Conservation (phyloP, 179 eudicot species). For the Patellifolia procumbens region DNA sequence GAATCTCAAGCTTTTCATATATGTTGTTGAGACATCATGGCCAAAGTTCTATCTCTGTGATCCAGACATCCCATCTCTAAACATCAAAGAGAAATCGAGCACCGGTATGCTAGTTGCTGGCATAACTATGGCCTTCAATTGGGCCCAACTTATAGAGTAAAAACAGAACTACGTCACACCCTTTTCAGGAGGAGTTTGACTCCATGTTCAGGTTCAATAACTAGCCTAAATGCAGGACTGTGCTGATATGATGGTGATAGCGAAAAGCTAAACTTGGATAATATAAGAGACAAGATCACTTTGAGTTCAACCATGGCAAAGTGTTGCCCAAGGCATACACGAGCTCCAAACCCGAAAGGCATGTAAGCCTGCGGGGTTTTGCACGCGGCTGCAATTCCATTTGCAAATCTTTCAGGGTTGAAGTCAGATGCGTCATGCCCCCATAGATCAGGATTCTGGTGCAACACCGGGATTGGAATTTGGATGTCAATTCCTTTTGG, state of each 20-base stretch:
- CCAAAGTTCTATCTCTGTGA: too few relatives aligned
- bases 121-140: not conserved
- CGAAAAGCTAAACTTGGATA: slow-evolving; percentile 54
- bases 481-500: slow-evolving; percentile 63
- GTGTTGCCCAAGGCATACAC: slow-evolving; percentile 61
- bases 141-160: not conserved
- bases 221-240: slow-evolving; percentile 58
- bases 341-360: slow-evolving; percentile 61
- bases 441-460: slow-evolving; percentile 57
- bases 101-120: not conserved
- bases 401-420: slow-evolving; percentile 61
- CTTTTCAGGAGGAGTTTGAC: slow-evolving; percentile 42
- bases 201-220: slow-evolving; percentile 64
- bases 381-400: slow-evolving; percentile 58
- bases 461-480: slow-evolving; percentile 52
- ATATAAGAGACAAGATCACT: slow-evolving; percentile 42
- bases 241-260: slow-evolving; percentile 60
- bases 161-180: slow-evolving; percentile 21
- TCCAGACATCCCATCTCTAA: too few relatives aligned
- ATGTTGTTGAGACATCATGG: too few relatives aligned
- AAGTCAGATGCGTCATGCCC: slow-evolving; percentile 56
- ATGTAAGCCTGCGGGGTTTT: slow-evolving; percentile 55
- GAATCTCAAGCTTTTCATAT: too few relatives aligned
- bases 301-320: slow-evolving; percentile 60
- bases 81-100: too few relatives aligned